Evolutionary conservation across 1,139 yeast species (phyloP).

Genomic region (Neolecta irregularis): DNA sequence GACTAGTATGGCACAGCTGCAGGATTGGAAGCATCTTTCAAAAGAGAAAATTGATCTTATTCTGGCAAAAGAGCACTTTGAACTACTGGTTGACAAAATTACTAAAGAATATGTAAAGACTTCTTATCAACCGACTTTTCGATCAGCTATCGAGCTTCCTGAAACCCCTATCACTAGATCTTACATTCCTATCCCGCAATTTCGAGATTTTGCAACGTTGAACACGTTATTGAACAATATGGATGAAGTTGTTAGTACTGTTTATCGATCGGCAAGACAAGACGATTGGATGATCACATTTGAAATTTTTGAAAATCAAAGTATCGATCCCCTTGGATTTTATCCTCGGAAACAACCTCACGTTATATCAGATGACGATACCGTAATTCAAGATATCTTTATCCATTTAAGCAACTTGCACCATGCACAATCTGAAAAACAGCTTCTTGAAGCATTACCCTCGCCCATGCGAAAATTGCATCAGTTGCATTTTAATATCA

Average conservation of each 20-base stretch:
- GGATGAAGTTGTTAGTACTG: constrained; percentile 46
- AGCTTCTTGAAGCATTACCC: constrained; percentile 47
- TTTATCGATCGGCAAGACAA: constrained; percentile 44
- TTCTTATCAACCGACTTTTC: constrained; percentile 50
- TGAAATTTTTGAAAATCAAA: constrained; percentile 58
- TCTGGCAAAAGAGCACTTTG: constrained; percentile 27
- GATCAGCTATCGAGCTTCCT: no score
- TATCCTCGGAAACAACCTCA: constrained; percentile 41
- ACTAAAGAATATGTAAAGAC: constrained; percentile 64
- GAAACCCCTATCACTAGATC: no score
- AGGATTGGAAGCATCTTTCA: constrained; percentile 40
- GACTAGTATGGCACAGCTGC: constrained; percentile 50
- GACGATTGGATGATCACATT: constrained; percentile 71
- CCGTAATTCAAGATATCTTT: constrained; percentile 55
- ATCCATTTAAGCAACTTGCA: constrained; percentile 48
- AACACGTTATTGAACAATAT: constrained; percentile 20
- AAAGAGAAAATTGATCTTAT: constrained; percentile 23
- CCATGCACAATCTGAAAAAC: constrained; percentile 28
- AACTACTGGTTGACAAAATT: constrained; percentile 47
- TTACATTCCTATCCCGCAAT: no score
- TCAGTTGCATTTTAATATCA: constrained; percentile 51
- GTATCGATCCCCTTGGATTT: constrained; percentile 39
- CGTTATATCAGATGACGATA: constrained; percentile 36
- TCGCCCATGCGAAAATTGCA: constrained; percentile 51
- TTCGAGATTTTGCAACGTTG: no score